A percentile compares a stretch with the other conserved stretches of the same genome.
These are phyloP conservation scores for Trypanosoma caninum DNA, from an alignment of 208 protist species.

Conservation along the genomic window DNA sequence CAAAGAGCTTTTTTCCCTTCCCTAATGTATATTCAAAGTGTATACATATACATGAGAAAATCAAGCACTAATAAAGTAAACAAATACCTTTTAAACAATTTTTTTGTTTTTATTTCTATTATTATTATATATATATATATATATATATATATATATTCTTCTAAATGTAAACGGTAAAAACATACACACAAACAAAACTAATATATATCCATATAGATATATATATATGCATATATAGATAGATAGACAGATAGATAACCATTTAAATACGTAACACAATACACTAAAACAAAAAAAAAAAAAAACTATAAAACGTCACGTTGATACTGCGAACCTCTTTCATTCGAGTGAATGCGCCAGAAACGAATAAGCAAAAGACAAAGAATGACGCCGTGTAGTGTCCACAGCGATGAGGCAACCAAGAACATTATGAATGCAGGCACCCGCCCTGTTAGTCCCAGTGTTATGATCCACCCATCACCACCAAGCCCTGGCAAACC, in stretches of 20 bases:
- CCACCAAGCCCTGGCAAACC: conserved; percentile 66
- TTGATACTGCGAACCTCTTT: not conserved
- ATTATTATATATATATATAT: too few species aligned
- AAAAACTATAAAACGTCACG: not conserved
- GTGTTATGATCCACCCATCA: conserved; percentile 68
- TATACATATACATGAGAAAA: conserved; percentile 8
- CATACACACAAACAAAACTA: not conserved
- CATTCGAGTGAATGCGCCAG: not conserved
- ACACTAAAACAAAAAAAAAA: not conserved
- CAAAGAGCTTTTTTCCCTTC: too few species aligned
- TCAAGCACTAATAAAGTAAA: not conserved
- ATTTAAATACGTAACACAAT: not conserved
- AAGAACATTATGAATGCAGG: conserved; percentile 43
- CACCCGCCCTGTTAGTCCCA: conserved; percentile 9
- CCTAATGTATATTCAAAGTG: not conserved
- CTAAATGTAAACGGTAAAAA: conserved; percentile 16
- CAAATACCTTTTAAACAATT: too few species aligned
- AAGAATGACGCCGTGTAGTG: conserved; percentile 51
- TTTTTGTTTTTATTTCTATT: too few species aligned
- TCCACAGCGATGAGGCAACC: conserved; percentile 66
- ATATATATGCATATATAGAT: not conserved
- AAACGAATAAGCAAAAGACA: conserved; percentile 38
- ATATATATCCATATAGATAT: not conserved
- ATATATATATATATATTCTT: not conserved
- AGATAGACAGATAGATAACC: not conserved